A percentile compares a stretch with the other conserved stretches of the same genome.
Evolutionary conservation across 1,139 yeast species (phyloP).

Genomic region (Zhuliangozyma blackwelliae): DNA sequence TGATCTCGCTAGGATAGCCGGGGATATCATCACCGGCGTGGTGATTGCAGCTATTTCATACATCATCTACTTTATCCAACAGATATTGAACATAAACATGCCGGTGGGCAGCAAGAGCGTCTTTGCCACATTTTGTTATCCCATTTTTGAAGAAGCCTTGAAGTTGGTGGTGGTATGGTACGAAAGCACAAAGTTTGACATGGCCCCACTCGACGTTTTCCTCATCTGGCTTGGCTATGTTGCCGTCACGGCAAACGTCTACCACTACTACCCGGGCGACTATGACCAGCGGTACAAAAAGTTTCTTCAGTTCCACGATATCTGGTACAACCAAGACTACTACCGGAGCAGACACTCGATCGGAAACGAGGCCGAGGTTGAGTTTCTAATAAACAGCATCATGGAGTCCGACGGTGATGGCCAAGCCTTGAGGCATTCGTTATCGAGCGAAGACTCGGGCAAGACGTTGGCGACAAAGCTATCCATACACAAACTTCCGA

Average conservation of each 20-base stretch:
- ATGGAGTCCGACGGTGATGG: not conserved
- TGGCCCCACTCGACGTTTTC: slow-evolving; percentile 1
- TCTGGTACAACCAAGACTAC: slow-evolving; percentile 9
- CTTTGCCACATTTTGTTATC: slow-evolving; percentile 8
- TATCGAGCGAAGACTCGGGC: slow-evolving; percentile 9
- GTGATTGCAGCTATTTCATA: slow-evolving; percentile 1
- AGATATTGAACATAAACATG: not conserved
- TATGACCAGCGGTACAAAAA: slow-evolving; percentile 5
- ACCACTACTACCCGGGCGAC: slow-evolving; percentile 6
- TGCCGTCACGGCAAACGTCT: slow-evolving; percentile 3
- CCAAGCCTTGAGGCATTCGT: slow-evolving; percentile 6
- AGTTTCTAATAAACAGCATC: slow-evolving; percentile 5
- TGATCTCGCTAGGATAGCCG: not conserved
- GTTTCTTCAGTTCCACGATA: slow-evolving; percentile 8
- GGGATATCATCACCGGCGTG: slow-evolving; percentile 1
- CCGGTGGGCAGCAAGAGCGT: not conserved
- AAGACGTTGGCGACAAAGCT: slow-evolving; percentile 9
- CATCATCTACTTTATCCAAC: slow-evolving; percentile 3
- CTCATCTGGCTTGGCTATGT: slow-evolving; percentile 8
- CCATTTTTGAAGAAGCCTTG: slow-evolving; percentile 7
- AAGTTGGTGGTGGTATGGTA: slow-evolving; percentile 6
- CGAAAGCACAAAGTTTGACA: slow-evolving; percentile 1
- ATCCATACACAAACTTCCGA: slow-evolving; percentile 9
- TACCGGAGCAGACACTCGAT: slow-evolving; percentile 3
- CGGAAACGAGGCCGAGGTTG: slow-evolving; percentile 7